A percentile compares a stretch with the other conserved stretches of the same genome.
Conservation (phyloP, 2,329 filamentous ascomycete genomes). For the Penicillium sclerotiorum region DNA sequence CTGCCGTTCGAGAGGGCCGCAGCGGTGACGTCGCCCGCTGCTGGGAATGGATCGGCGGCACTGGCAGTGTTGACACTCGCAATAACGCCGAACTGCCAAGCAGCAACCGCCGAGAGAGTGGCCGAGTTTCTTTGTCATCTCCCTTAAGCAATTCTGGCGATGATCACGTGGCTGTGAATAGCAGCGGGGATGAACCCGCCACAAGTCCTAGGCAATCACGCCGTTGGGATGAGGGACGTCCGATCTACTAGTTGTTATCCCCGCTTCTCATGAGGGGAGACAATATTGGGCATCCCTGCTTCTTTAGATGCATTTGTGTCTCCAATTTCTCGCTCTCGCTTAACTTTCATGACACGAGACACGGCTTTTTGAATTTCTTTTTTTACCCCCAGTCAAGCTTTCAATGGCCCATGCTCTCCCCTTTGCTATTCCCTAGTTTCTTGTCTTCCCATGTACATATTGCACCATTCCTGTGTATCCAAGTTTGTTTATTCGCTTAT, state of each 20-base stretch:
- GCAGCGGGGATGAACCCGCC: conserved; percentile 19
- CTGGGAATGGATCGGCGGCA: conserved; percentile 70
- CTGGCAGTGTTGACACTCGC: conserved; percentile 58
- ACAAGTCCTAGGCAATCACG: conserved; percentile 33
- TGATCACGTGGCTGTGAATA: conserved; percentile 2
- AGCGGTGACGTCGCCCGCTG: conserved; percentile 61
- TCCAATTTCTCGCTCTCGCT: conserved; percentile 12
- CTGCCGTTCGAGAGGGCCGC: conserved; percentile 66
- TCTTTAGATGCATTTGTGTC: conserved; percentile 5
- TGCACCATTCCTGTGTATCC: conserved; percentile 16
- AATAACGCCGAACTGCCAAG: conserved; percentile 41
- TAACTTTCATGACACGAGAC: conserved; percentile 9
- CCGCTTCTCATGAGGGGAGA: background rate
- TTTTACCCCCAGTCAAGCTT: conserved; percentile 1
- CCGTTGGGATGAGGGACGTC: conserved; percentile 46
- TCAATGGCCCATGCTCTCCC: background rate
- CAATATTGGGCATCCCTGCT: conserved; percentile 13
- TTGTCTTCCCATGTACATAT: conserved; percentile 21
- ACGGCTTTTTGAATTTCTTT: conserved; percentile 4
- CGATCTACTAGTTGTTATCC: conserved; percentile 39
- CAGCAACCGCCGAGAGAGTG: conserved; percentile 29
- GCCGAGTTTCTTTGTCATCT: conserved; percentile 31
- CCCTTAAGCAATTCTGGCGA: conserved; percentile 23
- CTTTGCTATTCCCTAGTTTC: background rate
- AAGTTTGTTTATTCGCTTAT: conserved; percentile 4